These are phyloP conservation scores for Monosporozyma servazzii DNA, from an alignment of 805 yeast genomes.

Conservation along the genomic window DNA sequence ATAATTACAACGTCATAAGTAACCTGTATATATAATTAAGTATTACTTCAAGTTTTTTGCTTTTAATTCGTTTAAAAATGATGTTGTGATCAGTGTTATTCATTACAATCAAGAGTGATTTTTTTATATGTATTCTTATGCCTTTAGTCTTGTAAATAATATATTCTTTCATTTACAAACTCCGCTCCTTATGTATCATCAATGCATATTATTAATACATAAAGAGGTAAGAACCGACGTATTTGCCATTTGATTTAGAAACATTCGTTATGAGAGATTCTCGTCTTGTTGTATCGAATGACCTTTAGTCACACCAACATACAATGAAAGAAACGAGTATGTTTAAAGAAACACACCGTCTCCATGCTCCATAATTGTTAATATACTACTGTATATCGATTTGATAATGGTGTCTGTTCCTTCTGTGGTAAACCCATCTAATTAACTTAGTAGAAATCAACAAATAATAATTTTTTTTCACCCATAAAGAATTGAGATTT, in stretches of 20 bases:
- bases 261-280: neutral
- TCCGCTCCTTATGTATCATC: conserved; percentile 25
- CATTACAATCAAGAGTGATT: neutral
- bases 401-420: neutral
- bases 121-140: conserved; percentile 28
- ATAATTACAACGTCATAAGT: neutral
- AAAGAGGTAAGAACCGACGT: conserved; percentile 6
- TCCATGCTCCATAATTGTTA: neutral
- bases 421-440: neutral
- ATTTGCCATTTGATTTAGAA: neutral
- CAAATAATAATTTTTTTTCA: too few relatives aligned
- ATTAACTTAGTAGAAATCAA: too few relatives aligned
- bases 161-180: conserved; percentile 29
- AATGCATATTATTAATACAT: conserved; percentile 1
- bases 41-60: neutral
- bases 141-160: conserved; percentile 35
- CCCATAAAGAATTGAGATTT: too few relatives aligned
- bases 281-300: neutral
- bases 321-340: neutral
- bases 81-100: neutral
- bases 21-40: neutral
- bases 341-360: neutral
- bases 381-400: neutral
- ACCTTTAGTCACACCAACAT: neutral
- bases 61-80: neutral